These are phyloP conservation scores for Trichophyton rubrum DNA, from an alignment of 2,329 filamentous ascomycete species.

Conservation along the genomic window DNA sequence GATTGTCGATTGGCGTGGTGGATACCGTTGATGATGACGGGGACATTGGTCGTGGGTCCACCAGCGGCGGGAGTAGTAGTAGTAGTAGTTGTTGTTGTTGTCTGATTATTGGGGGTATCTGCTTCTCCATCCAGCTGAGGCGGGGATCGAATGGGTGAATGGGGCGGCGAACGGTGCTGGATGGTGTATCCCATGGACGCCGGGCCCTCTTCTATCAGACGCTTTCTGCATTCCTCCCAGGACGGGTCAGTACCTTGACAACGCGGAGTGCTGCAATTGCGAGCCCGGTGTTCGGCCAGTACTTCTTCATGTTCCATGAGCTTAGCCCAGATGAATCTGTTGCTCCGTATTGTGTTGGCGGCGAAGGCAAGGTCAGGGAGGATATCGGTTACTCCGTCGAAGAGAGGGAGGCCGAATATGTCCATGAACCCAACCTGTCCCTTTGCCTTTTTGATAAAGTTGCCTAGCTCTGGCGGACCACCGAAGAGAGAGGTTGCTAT, in stretches of 20 bases:
- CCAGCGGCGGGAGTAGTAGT: too few species aligned
- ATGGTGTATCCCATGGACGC: background rate
- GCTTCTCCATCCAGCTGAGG: background rate
- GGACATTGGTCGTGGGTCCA: background rate
- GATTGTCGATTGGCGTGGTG: background rate
- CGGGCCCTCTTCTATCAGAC: background rate
- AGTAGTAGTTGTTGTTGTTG: background rate
- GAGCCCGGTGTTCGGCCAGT: background rate
- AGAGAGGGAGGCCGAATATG: constrained; percentile 83
- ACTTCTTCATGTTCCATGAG: constrained; percentile 13
- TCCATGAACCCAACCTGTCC: constrained; percentile 96
- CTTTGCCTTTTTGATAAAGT: constrained; percentile 67
- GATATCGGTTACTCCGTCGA: constrained; percentile 74
- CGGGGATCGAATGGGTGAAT: background rate
- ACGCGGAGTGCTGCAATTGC: background rate
- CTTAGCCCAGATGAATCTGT: constrained; percentile 56
- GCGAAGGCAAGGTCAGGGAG: constrained; percentile 76
- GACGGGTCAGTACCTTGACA: background rate
- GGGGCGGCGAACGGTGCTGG: background rate
- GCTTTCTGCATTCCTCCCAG: background rate
- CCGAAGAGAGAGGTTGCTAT: constrained; percentile 79
- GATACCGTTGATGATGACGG: background rate
- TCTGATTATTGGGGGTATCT: background rate
- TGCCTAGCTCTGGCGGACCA: constrained; percentile 65
- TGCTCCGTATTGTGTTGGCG: constrained; percentile 65